Conservation (phyloP, 257 asterid genomes). For the Ophiorrhiza pumila region DNA sequence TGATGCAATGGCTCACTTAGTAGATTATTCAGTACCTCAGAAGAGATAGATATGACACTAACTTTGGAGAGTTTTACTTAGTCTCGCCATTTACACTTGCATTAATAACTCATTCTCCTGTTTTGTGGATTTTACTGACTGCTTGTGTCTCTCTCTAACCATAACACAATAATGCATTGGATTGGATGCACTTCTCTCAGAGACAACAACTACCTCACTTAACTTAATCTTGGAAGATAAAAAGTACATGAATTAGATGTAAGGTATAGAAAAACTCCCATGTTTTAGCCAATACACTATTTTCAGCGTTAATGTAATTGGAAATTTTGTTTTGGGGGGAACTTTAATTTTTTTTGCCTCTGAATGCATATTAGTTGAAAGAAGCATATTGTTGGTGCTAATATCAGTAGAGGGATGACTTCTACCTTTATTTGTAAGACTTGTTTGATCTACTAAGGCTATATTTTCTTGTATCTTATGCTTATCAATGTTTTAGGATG, state of each 20-base stretch:
- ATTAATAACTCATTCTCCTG: background rate
- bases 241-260: background rate
- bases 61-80: slow-evolving; percentile 9
- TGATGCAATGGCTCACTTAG: slow-evolving; percentile 21
- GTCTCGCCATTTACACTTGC: background rate
- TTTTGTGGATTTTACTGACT: background rate
- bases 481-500: background rate
- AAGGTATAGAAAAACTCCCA: background rate
- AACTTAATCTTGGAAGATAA: background rate
- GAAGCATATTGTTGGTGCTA: background rate
- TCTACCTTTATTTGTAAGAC: background rate
- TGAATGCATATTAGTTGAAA: background rate
- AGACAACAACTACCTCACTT: background rate
- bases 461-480: background rate
- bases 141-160: background rate
- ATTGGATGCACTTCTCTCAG: slow-evolving; percentile 4
- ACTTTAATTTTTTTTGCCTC: background rate
- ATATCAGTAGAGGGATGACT: background rate
- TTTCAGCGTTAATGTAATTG: background rate
- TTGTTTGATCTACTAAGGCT: background rate
- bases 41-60: slow-evolving; percentile 16
- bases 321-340: background rate
- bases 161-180: background rate
- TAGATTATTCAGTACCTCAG: slow-evolving; percentile 27
- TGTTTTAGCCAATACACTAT: background rate